A percentile compares a stretch with the other conserved stretches of the same genome.
Evolutionary conservation across 345 rosid genomes (phyloP).

Genomic region (Populus euphratica): DNA sequence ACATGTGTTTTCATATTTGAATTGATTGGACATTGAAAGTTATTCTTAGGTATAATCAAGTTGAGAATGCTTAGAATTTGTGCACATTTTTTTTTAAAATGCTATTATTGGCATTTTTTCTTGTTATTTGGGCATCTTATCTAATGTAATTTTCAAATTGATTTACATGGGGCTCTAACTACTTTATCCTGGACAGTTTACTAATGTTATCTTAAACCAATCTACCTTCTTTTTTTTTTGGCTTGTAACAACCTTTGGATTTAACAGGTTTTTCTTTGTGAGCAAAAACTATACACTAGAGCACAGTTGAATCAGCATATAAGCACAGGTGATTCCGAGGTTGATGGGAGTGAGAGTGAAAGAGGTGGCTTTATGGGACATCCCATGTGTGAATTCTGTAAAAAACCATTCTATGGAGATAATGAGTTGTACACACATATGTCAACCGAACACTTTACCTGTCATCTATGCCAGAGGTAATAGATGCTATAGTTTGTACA

Average conservation of each 20-base stretch:
- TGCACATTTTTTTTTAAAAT: neutral
- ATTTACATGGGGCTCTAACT: neutral
- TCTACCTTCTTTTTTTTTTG: neutral
- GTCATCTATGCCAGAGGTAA: conserved; percentile 93
- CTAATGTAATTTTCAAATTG: neutral
- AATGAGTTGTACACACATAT: conserved; percentile 85
- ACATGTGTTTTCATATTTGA: neutral
- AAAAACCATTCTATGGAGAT: conserved; percentile 84
- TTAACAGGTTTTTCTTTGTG: conserved; percentile 77
- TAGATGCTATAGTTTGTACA: neutral
- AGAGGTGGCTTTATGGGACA: conserved; percentile 95
- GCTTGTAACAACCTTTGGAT: conserved; percentile 10
- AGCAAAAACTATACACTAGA: conserved; percentile 80
- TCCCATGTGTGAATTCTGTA: conserved; percentile 91
- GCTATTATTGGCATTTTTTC: neutral
- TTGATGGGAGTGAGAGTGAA: conserved; percentile 94
- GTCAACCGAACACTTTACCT: conserved; percentile 88
- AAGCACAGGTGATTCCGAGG: conserved; percentile 82
- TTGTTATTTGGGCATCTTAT: neutral
- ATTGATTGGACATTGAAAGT: neutral
- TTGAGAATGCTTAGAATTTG: neutral
- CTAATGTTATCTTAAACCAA: too few relatives aligned
- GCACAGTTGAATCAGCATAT: conserved; percentile 84
- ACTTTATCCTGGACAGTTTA: neutral
- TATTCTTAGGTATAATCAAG: neutral